Evolutionary conservation across 2,329 filamentous ascomycete species (phyloP).

Genomic region (Trichophyton equinum): DNA sequence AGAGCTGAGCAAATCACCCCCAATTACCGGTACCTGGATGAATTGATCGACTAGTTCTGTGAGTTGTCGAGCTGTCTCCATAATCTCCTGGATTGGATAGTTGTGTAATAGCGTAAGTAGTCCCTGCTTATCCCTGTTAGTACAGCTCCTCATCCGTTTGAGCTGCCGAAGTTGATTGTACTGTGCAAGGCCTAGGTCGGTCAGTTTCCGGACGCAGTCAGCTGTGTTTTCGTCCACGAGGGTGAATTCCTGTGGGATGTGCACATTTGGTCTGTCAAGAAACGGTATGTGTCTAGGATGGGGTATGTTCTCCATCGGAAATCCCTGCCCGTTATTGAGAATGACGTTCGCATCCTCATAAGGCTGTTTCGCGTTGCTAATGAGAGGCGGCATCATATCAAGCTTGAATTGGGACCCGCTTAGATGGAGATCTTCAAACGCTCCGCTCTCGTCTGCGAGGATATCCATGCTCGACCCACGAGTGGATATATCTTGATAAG

Average conservation of each 20-base stretch:
- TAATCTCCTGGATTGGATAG: background rate
- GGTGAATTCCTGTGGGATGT: background rate
- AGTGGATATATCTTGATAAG: background rate
- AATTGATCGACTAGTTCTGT: background rate
- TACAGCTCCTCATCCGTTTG: background rate
- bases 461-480: background rate
- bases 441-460: background rate
- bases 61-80: background rate
- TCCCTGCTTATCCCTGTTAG: background rate
- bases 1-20: background rate
- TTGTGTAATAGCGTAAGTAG: background rate
- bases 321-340: background rate
- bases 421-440: background rate
- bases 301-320: background rate
- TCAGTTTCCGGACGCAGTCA: background rate
- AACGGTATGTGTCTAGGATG: background rate
- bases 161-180: background rate
- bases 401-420: background rate
- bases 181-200: background rate
- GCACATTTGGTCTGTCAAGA: background rate
- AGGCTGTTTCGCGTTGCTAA: background rate
- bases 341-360: background rate
- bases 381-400: background rate
- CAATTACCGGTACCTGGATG: background rate
- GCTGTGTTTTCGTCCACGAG: background rate